A percentile compares a stretch with the other conserved stretches of the same genome.
These are phyloP conservation scores for Trichoderma gamsii DNA, from an alignment of 495 filamentous ascomycete species.

Conservation along the genomic window DNA sequence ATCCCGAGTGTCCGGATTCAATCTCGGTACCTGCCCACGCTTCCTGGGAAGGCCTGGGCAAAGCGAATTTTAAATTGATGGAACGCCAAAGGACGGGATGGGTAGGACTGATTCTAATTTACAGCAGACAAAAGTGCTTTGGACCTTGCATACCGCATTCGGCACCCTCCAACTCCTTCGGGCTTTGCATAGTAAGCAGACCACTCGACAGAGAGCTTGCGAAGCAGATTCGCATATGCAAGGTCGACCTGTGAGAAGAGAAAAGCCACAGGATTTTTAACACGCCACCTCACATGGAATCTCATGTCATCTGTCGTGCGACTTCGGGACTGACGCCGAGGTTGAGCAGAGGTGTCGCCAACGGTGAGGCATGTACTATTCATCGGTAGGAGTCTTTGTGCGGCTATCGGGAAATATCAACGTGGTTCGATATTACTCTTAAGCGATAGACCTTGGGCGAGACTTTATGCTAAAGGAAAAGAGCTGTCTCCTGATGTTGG, in stretches of 20 bases:
- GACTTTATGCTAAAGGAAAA: background rate
- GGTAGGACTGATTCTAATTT: background rate
- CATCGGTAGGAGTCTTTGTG: background rate
- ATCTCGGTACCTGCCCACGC: background rate
- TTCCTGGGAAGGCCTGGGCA: background rate
- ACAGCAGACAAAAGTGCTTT: background rate
- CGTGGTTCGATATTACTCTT: too few species aligned
- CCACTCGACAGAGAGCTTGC: background rate
- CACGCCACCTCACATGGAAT: slow-evolving; percentile 13
- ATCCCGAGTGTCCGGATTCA: background rate
- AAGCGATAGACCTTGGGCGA: too few species aligned
- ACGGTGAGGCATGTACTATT: background rate
- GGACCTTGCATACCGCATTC: too few species aligned
- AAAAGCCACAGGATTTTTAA: background rate
- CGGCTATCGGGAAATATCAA: too few species aligned
- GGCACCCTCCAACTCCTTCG: background rate
- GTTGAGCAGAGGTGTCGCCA: background rate
- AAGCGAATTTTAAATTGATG: background rate
- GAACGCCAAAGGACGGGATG: background rate
- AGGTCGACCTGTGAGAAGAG: background rate
- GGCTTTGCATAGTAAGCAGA: background rate
- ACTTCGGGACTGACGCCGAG: background rate
- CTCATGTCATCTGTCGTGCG: background rate
- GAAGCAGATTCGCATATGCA: background rate
- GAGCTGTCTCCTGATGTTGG: background rate